Percentiles rank a stretch among this genome's conserved stretches.
These are phyloP conservation scores for Triticum urartu DNA, from an alignment of 176 grass and related monocot genomes.

Conservation along the genomic window DNA sequence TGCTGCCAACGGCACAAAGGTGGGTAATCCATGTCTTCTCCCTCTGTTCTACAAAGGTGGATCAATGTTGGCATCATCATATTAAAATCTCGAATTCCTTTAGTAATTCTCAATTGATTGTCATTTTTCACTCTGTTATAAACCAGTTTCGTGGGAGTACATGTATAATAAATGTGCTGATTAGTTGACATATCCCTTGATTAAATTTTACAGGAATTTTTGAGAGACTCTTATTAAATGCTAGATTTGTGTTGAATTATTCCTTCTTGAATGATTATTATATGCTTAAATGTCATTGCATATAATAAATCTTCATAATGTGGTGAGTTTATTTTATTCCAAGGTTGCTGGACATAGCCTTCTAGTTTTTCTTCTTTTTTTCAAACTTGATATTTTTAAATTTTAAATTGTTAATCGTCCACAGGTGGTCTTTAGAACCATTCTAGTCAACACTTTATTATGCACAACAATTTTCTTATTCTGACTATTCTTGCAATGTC, in stretches of 20 bases:
- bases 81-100: background rate
- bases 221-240: background rate
- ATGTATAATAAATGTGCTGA: background rate
- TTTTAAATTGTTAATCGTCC: background rate
- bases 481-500: background rate
- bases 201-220: background rate
- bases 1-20: slow-evolving; percentile 59
- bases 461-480: background rate
- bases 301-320: background rate
- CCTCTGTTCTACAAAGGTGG: background rate
- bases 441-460: background rate
- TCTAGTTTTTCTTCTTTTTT: background rate
- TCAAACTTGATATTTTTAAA: background rate
- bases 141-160: background rate
- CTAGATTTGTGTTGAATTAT: background rate
- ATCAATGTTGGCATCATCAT: background rate
- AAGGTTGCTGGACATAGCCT: background rate
- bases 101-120: background rate
- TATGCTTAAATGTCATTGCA: background rate
- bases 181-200: background rate
- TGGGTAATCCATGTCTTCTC: background rate
- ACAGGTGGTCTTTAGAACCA: background rate
- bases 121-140: background rate
- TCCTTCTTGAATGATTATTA: background rate
- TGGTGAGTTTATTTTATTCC: background rate